These are phyloP conservation scores for Citrus sinensis DNA, from an alignment of 345 rosid genomes.

Conservation along the genomic window DNA sequence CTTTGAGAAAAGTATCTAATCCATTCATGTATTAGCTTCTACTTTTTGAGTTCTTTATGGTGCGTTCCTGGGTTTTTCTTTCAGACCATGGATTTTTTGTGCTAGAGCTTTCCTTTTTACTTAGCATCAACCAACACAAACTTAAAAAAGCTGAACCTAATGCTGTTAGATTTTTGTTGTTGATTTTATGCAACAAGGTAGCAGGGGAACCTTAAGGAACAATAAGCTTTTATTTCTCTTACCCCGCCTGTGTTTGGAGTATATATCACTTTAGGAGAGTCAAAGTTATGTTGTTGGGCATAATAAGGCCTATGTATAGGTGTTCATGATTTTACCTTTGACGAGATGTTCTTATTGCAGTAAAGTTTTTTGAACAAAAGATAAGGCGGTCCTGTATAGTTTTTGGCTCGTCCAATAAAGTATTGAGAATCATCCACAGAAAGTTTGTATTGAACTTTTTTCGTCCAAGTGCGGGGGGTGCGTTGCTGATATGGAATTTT, in stretches of 20 bases:
- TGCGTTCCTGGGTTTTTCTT: neutral
- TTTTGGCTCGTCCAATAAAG: neutral
- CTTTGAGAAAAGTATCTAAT: neutral
- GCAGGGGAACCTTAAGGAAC: neutral
- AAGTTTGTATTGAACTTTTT: neutral
- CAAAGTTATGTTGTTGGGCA: neutral
- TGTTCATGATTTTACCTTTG: neutral
- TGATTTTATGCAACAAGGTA: neutral
- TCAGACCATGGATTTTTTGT: neutral
- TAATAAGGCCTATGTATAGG: too few relatives aligned
- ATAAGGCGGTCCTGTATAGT: neutral
- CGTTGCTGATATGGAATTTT: neutral
- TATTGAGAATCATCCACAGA: neutral
- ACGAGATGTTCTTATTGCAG: neutral
- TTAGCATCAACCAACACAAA: neutral
- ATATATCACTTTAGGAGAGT: neutral
- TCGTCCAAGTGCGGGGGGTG: neutral
- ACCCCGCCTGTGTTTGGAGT: neutral
- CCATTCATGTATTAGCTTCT: neutral
- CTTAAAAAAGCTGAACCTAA: neutral
- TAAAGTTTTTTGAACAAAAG: neutral
- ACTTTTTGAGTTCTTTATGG: neutral
- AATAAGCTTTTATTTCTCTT: neutral
- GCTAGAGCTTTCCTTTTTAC: neutral
- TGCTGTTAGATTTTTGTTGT: neutral